Evolutionary conservation across 2,329 filamentous ascomycete species (phyloP).

Genomic region (Talaromyces sp.): DNA sequence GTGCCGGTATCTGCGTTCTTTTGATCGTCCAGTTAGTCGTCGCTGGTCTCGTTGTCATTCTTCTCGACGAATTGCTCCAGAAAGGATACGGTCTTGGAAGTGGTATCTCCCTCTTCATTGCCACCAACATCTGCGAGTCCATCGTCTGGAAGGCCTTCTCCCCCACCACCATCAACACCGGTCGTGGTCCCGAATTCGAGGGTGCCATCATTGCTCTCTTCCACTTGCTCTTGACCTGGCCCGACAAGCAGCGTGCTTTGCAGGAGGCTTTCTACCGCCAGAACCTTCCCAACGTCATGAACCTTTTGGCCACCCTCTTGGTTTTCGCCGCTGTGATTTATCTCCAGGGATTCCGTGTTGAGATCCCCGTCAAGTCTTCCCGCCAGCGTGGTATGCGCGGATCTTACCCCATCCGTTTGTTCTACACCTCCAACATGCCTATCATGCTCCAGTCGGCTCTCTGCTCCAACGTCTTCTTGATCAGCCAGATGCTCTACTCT

Average conservation of each 20-base stretch:
- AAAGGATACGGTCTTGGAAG: slow-evolving; percentile 98
- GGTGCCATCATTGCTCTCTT: slow-evolving; percentile 97
- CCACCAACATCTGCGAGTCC: slow-evolving; percentile 99
- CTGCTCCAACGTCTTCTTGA: slow-evolving; percentile 97
- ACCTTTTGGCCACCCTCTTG: slow-evolving; percentile 85
- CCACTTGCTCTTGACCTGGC: slow-evolving; percentile 97
- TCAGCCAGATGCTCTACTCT: slow-evolving; percentile 99
- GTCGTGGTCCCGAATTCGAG: slow-evolving; percentile 97
- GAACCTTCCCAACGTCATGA: slow-evolving; percentile 99
- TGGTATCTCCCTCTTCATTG: slow-evolving; percentile 98
- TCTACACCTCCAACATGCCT: slow-evolving; percentile 99
- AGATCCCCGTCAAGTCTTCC: slow-evolving; percentile 99
- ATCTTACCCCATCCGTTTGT: slow-evolving; percentile 96
- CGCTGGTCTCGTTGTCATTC: slow-evolving; percentile 97
- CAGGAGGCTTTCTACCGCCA: slow-evolving; percentile 99
- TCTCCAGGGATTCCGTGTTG: slow-evolving; percentile 97
- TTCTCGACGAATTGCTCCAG: slow-evolving; percentile 97
- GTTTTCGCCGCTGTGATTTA: slow-evolving; percentile 99
- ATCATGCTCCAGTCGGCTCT: slow-evolving; percentile 99
- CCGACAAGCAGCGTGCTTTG: slow-evolving; percentile 97
- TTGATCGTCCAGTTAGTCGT: slow-evolving; percentile 97
- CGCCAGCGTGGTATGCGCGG: slow-evolving; percentile 98
- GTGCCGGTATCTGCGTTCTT: slow-evolving; percentile 96
- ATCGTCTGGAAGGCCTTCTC: slow-evolving; percentile 99
- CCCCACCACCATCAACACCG: slow-evolving; percentile 98